Evolutionary conservation across 495 filamentous ascomycete species (phyloP).

Genomic region (Annulohypoxylon moriforme): DNA sequence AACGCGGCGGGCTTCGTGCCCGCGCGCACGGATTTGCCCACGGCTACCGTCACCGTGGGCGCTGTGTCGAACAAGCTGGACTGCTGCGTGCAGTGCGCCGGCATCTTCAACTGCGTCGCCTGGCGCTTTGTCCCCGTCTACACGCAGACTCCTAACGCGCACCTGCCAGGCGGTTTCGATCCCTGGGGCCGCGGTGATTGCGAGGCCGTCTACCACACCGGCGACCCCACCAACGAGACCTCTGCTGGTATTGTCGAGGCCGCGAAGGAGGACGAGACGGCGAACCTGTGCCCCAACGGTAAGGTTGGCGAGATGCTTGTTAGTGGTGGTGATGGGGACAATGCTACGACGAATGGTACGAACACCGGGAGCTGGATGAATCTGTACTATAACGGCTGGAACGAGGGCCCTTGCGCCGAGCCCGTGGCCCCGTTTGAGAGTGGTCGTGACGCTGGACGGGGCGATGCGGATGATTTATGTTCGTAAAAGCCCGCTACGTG

Average conservation of each 20-base stretch:
- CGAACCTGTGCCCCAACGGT: slow-evolving; percentile 45
- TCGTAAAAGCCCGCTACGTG: slow-evolving; percentile 1
- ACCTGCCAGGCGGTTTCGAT: slow-evolving; percentile 46
- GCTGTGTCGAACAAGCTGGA: slow-evolving; percentile 46
- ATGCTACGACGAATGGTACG: background rate
- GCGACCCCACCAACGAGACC: slow-evolving; percentile 6
- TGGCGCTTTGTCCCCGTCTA: slow-evolving; percentile 47
- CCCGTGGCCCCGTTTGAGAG: slow-evolving; percentile 36
- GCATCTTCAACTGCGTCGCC: slow-evolving; percentile 48
- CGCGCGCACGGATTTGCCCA: slow-evolving; percentile 24
- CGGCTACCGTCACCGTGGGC: slow-evolving; percentile 39
- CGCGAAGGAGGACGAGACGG: slow-evolving; percentile 2
- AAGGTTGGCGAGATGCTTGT: slow-evolving; percentile 33
- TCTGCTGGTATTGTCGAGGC: background rate
- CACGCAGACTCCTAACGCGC: slow-evolving; percentile 28
- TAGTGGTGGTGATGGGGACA: background rate
- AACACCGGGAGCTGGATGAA: slow-evolving; percentile 31
- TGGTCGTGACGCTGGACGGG: slow-evolving; percentile 20
- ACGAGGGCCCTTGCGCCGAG: slow-evolving; percentile 44
- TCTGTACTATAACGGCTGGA: slow-evolving; percentile 48
- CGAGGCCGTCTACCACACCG: slow-evolving; percentile 44
- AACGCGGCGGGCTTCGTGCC: slow-evolving; percentile 38
- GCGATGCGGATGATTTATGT: slow-evolving; percentile 29
- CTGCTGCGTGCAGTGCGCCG: slow-evolving; percentile 47
- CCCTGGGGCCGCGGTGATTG: slow-evolving; percentile 46